These are phyloP conservation scores for Xylaria multiplex DNA, from an alignment of 2,329 filamentous ascomycete species.

Conservation along the genomic window DNA sequence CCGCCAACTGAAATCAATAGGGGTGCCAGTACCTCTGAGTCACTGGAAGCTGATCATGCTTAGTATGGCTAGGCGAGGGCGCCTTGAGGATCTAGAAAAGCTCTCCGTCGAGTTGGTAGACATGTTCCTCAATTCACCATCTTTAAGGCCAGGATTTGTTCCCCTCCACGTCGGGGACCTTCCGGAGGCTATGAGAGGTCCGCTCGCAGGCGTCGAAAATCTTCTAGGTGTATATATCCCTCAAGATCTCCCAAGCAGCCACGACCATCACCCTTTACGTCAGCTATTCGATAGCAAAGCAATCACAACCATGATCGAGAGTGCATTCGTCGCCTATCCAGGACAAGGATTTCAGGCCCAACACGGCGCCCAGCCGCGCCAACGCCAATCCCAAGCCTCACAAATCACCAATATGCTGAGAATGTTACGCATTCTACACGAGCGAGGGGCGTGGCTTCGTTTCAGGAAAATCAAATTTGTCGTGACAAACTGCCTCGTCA, in stretches of 20 bases:
- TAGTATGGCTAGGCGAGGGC: constrained; percentile 56
- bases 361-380: constrained; percentile 17
- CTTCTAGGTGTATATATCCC: constrained; percentile 52
- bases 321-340: constrained; percentile 56
- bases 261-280: constrained; percentile 59
- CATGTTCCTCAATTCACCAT: constrained; percentile 48
- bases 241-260: constrained; percentile 54
- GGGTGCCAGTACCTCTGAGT: constrained; percentile 53
- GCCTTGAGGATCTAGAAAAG: constrained; percentile 57
- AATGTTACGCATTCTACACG: constrained; percentile 49
- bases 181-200: constrained; percentile 47
- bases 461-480: constrained; percentile 41
- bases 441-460: constrained; percentile 47
- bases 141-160: constrained; percentile 50
- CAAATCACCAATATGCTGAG: constrained; percentile 48
- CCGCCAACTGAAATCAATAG: constrained; percentile 52
- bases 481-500: constrained; percentile 47
- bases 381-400: constrained; percentile 40
- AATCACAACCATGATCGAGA: constrained; percentile 56
- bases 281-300: constrained; percentile 57
- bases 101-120: constrained; percentile 57
- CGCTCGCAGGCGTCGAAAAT: constrained; percentile 49
- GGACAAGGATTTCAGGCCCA: constrained; percentile 33
- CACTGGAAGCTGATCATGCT: constrained; percentile 58
- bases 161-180: constrained; percentile 58